Base-by-base conservation (phyloP, 1,139 yeast species). In the Pichia sp. region DNA sequence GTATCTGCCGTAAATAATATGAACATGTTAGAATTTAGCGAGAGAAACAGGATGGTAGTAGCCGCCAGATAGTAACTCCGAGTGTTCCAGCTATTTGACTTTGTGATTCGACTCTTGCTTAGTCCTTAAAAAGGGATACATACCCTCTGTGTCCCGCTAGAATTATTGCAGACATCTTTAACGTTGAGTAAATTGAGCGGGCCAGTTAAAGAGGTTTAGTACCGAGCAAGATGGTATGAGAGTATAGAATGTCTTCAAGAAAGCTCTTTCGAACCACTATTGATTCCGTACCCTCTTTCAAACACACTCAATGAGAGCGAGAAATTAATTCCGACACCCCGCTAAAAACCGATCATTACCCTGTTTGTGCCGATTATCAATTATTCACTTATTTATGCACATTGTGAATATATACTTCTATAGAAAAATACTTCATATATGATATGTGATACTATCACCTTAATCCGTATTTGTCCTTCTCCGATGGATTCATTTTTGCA, bases 401-500 rank as follows among this genome's bases (percentile, higher is more conserved):
- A 16, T 1, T 13, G 30, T 42, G 36, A 15, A 30, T 13, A 43
- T 44, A 26, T 4, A 23, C 32, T n/a, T n/a, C 32, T 40, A 40
- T 23, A 40, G 8, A 31, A 8, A 13, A n/a, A 34, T 38, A 19
- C 19, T 8, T 2, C 29, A 26, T 8, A 23, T 8, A 13, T 19
- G 15, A 5, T 30, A 30, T 2, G 16, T 13, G 8, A 8, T 15
- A 23, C 11, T 15, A 32, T 50, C 5, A 42, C 11, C n/a, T 41
- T 31, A 75, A 61, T 4, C 74, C 77, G 61, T 77, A 79, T 29
- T 65, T 62, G 26, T 64, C 62, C 57, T 74, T 72, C 62, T 82
- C 86, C 1, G 69, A 66, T 5, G 71, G 71, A 60, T 74, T 76
- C 72, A 84, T 72, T 56, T 76, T 75, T 46, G 70, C 67, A 58